phyloP scores from a whole-genome alignment of 163 green algal genomes.

The Coccomyxa subellipsoidea region DNA sequence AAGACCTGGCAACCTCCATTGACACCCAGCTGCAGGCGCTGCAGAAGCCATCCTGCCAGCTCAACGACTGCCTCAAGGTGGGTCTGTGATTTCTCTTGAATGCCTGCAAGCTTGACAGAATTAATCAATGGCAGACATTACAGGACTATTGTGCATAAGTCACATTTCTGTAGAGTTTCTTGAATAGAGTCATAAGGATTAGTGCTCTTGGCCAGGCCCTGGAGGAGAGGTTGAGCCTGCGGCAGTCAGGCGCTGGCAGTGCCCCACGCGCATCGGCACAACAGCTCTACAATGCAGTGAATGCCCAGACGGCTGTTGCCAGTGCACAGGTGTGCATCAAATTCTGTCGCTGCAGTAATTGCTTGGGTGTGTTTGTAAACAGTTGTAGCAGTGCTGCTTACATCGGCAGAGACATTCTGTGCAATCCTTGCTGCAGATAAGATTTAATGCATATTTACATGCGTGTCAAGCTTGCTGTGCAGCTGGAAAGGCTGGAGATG shows the following conservation, averaged over 20 bases:
- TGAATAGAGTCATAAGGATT: not conserved
- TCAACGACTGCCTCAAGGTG: constrained; percentile 24
- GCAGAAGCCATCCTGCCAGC: constrained; percentile 13
- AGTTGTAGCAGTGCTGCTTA: no score
- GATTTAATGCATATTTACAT: not conserved
- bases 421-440: not conserved
- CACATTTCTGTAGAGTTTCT: no score
- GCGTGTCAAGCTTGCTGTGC: not conserved
- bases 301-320: constrained; percentile 31
- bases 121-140: no score
- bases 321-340: constrained; percentile 7
- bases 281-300: constrained; percentile 38
- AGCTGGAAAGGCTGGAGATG: not conserved
- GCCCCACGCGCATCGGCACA: constrained; percentile 5
- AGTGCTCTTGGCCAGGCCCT: not conserved
- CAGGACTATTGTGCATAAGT: no score
- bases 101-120: no score
- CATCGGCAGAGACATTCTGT: no score
- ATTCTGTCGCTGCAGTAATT: no score
- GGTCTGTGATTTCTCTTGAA: not conserved
- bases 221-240: not conserved
- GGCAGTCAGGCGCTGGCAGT: not conserved
- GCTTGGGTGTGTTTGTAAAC: no score
- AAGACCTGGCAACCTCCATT: not conserved
- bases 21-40: not conserved